Conservation (phyloP, 192 early-diverging fungal genomes). For the Coemansia sp. region DNA sequence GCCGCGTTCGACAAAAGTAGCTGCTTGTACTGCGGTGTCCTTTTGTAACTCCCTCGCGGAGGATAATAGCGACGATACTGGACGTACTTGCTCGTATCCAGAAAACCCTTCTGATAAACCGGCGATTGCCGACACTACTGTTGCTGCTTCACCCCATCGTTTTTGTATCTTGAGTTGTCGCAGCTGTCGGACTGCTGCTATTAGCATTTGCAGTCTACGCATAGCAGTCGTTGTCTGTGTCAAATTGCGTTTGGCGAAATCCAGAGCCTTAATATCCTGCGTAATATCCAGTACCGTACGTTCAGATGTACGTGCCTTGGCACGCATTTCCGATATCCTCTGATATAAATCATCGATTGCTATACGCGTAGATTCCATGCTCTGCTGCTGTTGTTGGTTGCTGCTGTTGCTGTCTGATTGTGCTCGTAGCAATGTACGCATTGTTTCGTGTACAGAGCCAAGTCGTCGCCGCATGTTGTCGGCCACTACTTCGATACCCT, state of each 20-base stretch:
- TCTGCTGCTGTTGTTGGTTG: constrained; percentile 56
- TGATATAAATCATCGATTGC: constrained; percentile 71
- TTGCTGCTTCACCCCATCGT: constrained; percentile 78
- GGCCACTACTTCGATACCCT: constrained; percentile 63
- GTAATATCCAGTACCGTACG: constrained; percentile 93
- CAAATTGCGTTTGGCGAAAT: constrained; percentile 91
- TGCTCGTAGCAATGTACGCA: constrained; percentile 67
- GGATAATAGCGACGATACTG: constrained; percentile 70
- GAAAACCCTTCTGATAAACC: constrained; percentile 78
- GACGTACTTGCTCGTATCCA: constrained; percentile 69
- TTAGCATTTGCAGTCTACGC: constrained; percentile 86
- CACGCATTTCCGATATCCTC: constrained; percentile 80
- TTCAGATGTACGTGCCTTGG: constrained; percentile 82
- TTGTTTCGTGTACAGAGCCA: constrained; percentile 60
- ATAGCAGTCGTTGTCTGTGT: constrained; percentile 77
- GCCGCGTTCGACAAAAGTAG: constrained; percentile 68
- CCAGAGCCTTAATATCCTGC: constrained; percentile 90
- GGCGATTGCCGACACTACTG: constrained; percentile 76
- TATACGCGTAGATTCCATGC: constrained; percentile 69
- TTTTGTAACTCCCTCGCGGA: constrained; percentile 63
- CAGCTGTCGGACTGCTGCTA: constrained; percentile 74
- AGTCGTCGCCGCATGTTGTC: constrained; percentile 63
- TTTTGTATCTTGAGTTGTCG: constrained; percentile 62
- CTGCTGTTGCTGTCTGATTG: constrained; percentile 62
- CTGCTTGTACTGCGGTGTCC: constrained; percentile 15